Evolutionary conservation across 225 moss, liverwort and hornwort species (phyloP).

Genomic region (Pseudisothecium myosuroides): DNA sequence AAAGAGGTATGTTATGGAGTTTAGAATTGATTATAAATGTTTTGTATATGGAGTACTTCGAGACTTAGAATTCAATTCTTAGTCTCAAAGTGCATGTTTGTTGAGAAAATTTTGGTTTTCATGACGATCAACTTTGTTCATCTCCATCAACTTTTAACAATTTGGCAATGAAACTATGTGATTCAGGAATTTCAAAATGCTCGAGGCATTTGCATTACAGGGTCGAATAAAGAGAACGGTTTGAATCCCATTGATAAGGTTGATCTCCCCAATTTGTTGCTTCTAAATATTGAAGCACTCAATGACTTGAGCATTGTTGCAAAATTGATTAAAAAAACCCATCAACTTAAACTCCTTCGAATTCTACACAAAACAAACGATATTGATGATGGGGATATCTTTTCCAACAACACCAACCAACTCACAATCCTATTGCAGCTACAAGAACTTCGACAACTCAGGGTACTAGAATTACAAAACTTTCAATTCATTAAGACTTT

Average conservation of each 20-base stretch:
- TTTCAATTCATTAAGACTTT: background rate
- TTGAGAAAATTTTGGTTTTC: no score
- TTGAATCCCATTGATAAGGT: background rate
- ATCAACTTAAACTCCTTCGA: background rate
- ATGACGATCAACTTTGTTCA: fast-evolving
- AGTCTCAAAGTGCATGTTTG: background rate
- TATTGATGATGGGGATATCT: fast-evolving
- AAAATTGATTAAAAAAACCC: background rate
- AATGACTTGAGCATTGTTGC: background rate
- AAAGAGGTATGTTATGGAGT: background rate
- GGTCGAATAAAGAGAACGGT: background rate
- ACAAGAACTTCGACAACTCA: background rate
- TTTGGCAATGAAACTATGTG: background rate
- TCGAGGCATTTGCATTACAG: background rate
- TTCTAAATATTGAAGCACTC: background rate
- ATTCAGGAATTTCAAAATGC: background rate
- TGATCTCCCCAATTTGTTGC: background rate
- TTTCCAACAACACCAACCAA: background rate
- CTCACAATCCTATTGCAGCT: background rate
- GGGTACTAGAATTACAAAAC: background rate
- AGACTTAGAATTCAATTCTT: no score
- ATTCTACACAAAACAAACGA: background rate
- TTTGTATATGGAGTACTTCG: no score
- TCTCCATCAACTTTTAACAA: background rate
- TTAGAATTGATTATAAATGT: no score